Evolutionary conservation across 1,284 basidiomycete genomes (phyloP), one percentile per base, ranked within the genome.

Genomic region (Ceratobasidium sp.): DNA sequence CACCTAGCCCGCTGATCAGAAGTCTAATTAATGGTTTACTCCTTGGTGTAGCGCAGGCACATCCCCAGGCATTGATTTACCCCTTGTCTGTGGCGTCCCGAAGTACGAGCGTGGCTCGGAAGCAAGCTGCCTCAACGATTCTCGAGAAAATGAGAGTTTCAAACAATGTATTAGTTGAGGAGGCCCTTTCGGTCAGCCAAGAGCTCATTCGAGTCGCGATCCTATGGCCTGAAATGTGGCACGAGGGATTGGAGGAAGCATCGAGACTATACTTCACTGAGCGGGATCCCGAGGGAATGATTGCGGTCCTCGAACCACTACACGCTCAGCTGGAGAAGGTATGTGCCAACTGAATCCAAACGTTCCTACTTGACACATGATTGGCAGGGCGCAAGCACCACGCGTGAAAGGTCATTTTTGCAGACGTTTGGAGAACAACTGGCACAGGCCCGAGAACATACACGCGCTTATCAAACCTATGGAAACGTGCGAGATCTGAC

Each of bases 151-250:
- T 62, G 60, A 30, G 43, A 21, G 28, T 8, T 21, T 12, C 46
- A 23, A 46, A 62, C 45, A 62, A 62, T 23, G 18, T 62, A n/a
- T 21, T 62, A 30, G 60, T 62, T 21, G 60, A 62, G 28, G 60
- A 93, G 89, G 97, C 97, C 9, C 83, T 92, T 71, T 81, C 97
- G 21, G 94, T 99, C 79, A 94, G 93, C 80, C 91, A 94, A 58
- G 97, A 99, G 80, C 87, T 99, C 34, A 98, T 99, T 76, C 91
- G 97, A 18, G 95, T 98, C 2, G 97, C 97, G 2, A 99, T 99
- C 75, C 84, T 99, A 18, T 99, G 97, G 97, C 96, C 98, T 78
- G 97, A 99, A 81, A 86, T 97, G 78, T 99, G 97, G 97, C 96
- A 98, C 78, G 97, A 99, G 83, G 96, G 95, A 14, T 85, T 99